Evolutionary conservation across 495 filamentous ascomycete genomes (phyloP).

Genomic region (Penicillium roqueforti): DNA sequence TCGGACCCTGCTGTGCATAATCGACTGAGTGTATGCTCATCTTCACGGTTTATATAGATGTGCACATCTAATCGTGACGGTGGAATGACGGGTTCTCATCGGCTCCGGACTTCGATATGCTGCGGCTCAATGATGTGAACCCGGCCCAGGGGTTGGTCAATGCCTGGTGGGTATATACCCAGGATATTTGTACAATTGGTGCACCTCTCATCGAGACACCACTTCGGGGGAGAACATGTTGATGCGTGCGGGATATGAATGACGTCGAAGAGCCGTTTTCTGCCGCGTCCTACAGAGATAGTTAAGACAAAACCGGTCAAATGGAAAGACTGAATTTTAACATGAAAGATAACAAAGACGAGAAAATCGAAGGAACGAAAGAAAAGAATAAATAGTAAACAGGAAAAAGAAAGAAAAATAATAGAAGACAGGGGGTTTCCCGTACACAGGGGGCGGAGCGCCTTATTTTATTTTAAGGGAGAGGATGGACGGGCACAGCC

Average conservation of each 20-base stretch:
- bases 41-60: neutral
- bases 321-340: neutral
- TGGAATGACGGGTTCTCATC: conserved; percentile 4
- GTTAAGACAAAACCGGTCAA: neutral
- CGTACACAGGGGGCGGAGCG: neutral
- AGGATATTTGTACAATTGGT: neutral
- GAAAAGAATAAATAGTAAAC: neutral
- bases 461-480: neutral
- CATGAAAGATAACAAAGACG: neutral
- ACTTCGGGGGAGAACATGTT: conserved; percentile 1
- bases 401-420: neutral
- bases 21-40: conserved; percentile 36
- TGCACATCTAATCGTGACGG: neutral
- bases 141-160: neutral
- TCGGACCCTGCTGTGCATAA: conserved; percentile 23
- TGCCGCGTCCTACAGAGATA: conserved; percentile 5
- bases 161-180: neutral
- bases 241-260: conserved; percentile 10
- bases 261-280: conserved; percentile 3
- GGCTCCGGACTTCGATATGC: neutral
- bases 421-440: neutral
- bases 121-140: neutral
- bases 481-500: neutral
- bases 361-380: neutral
- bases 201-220: conserved; percentile 7